Evolutionary conservation across 768 basidiomycete species (phyloP).

Genomic region (Tulasnella sp.): DNA sequence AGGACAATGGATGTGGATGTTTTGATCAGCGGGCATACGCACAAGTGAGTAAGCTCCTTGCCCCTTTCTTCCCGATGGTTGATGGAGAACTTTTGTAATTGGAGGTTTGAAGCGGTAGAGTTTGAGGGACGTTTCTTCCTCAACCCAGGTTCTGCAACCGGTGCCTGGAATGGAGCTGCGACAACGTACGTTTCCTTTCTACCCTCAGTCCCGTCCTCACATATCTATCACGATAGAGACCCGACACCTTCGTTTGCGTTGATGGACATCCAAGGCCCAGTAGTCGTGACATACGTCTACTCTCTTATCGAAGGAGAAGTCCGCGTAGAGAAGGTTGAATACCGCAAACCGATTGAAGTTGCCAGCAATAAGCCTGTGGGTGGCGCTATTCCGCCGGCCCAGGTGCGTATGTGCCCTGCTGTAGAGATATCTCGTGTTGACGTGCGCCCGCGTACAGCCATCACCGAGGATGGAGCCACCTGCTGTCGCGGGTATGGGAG

Average conservation of each 20-base stretch:
- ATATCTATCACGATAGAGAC: slow-evolving; percentile 37
- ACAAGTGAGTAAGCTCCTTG: slow-evolving; percentile 47
- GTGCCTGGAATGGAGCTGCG: slow-evolving; percentile 76
- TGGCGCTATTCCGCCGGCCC: neutral
- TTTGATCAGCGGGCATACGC: slow-evolving; percentile 84
- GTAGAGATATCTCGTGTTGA: neutral
- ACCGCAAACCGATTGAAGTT: slow-evolving; percentile 16
- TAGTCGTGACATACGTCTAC: slow-evolving; percentile 95
- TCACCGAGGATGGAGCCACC: neutral
- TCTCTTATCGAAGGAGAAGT: slow-evolving; percentile 90
- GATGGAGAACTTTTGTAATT: neutral
- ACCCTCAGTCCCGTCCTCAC: neutral
- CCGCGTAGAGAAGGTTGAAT: slow-evolving; percentile 68
- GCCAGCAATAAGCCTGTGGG: neutral
- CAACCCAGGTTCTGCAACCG: slow-evolving; percentile 90
- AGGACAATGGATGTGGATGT: slow-evolving; percentile 98
- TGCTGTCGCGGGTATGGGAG: neutral
- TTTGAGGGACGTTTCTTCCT: slow-evolving; percentile 87
- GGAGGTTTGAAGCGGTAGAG: slow-evolving; percentile 87
- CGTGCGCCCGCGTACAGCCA: too few species aligned
- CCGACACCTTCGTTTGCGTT: slow-evolving; percentile 89
- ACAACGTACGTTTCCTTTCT: slow-evolving; percentile 40
- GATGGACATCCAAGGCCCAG: slow-evolving; percentile 95
- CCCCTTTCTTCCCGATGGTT: neutral
- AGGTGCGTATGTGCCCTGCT: neutral